These are phyloP conservation scores for Scedosporium dehoogii DNA, from an alignment of 2,329 filamentous ascomycete genomes.

Conservation along the genomic window DNA sequence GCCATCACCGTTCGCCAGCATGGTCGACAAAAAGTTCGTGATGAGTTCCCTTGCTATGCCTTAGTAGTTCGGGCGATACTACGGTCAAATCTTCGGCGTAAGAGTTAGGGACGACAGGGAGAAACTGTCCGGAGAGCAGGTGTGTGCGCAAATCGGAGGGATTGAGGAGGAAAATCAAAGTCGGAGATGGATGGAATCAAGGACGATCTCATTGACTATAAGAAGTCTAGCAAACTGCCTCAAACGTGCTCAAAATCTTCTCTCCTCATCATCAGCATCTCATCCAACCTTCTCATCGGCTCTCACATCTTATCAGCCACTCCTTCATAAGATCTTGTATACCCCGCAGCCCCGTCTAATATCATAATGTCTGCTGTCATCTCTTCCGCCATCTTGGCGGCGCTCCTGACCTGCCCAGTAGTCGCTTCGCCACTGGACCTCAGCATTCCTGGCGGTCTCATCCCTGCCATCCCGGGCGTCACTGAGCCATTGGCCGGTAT, in stretches of 20 bases:
- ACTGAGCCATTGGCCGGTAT: constrained; percentile 43
- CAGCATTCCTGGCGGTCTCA: constrained; percentile 36
- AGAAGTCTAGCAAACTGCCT: neutral
- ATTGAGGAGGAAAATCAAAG: neutral
- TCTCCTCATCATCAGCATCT: neutral
- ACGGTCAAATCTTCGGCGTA: neutral
- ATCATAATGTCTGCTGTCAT: neutral
- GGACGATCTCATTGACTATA: neutral
- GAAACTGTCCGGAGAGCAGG: neutral
- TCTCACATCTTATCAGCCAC: neutral
- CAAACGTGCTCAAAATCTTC: neutral
- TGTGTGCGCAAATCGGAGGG: neutral
- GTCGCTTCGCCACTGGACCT: constrained; percentile 18
- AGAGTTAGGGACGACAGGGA: neutral
- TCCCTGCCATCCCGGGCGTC: constrained; percentile 48
- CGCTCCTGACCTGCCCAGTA: neutral
- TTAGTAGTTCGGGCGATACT: neutral
- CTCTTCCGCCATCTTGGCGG: neutral
- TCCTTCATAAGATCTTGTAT: neutral
- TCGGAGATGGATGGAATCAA: neutral
- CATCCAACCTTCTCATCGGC: neutral
- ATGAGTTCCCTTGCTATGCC: neutral
- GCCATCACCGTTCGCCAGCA: neutral
- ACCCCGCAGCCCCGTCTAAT: neutral
- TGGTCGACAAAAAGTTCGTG: neutral